Evolutionary conservation across 106 monocot species (phyloP).

Genomic region (Posidonia australis): DNA sequence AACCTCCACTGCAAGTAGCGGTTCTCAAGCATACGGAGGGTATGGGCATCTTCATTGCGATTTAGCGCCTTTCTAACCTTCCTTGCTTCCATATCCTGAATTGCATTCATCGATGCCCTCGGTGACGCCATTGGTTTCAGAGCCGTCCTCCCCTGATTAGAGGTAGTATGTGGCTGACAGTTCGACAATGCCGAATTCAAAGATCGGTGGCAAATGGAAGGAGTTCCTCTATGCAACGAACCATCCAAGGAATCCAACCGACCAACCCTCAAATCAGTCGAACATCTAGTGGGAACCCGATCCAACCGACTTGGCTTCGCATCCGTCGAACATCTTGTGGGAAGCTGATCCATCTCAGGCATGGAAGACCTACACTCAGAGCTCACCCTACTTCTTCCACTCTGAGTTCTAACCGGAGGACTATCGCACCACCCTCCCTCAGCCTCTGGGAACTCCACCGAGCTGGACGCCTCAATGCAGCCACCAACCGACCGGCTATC

Average conservation of each 20-base stretch:
- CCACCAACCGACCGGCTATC: not conserved
- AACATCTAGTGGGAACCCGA: slow-evolving; percentile 18
- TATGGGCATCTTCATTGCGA: slow-evolving; percentile 48
- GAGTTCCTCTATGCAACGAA: slow-evolving; percentile 9
- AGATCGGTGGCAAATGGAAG: slow-evolving; percentile 44
- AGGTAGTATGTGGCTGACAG: slow-evolving; percentile 16
- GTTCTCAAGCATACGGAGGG: slow-evolving; percentile 45
- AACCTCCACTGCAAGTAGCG: slow-evolving; percentile 64
- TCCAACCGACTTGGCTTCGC: not conserved
- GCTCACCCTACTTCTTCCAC: slow-evolving; percentile 9
- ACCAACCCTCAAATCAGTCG: slow-evolving; percentile 1
- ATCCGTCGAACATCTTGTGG: slow-evolving; percentile 17
- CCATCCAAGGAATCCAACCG: not conserved
- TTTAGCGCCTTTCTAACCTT: slow-evolving; percentile 37
- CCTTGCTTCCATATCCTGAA: slow-evolving; percentile 21
- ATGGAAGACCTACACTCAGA: slow-evolving; percentile 19
- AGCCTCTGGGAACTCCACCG: slow-evolving; percentile 16
- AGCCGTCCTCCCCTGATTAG: not conserved
- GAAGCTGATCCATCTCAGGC: slow-evolving; percentile 22
- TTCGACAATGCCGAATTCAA: slow-evolving; percentile 45
- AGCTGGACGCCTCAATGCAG: slow-evolving; percentile 13
- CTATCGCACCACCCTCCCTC: slow-evolving; percentile 58
- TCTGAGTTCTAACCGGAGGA: slow-evolving; percentile 31
- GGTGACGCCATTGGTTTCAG: not conserved
- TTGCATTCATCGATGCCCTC: slow-evolving; percentile 6